These are phyloP conservation scores for Jasminum sambac DNA, from an alignment of 257 asterid genomes.

Conservation along the genomic window DNA sequence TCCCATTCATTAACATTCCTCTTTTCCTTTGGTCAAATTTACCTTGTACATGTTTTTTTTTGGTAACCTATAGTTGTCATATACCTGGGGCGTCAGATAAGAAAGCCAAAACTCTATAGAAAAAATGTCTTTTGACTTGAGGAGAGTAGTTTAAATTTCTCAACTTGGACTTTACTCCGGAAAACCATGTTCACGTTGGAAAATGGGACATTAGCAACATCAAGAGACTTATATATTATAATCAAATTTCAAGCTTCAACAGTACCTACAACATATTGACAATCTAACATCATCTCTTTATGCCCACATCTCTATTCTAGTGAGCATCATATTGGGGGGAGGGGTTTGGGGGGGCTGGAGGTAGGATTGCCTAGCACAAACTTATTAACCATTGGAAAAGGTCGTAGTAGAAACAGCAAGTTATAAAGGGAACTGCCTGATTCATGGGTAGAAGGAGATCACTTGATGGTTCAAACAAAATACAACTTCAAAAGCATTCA, in stretches of 20 bases:
- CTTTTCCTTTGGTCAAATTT: not conserved
- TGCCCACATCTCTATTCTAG: not conserved
- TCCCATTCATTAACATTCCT: not conserved
- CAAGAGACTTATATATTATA: not conserved
- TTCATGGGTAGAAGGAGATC: slow-evolving; percentile 4
- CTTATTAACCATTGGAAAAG: not conserved
- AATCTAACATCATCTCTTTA: not conserved
- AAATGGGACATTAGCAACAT: not conserved
- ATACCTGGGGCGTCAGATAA: too few relatives aligned
- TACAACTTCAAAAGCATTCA: slow-evolving; percentile 19
- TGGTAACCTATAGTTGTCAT: too few relatives aligned
- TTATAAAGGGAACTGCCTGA: slow-evolving; percentile 11
- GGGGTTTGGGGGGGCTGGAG: too few relatives aligned
- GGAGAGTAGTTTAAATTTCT: too few relatives aligned
- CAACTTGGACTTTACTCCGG: not conserved
- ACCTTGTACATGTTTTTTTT: not conserved
- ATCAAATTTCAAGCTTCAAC: not conserved
- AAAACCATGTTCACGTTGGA: not conserved
- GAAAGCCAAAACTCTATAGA: too few relatives aligned
- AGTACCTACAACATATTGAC: not conserved
- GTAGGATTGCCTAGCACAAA: not conserved
- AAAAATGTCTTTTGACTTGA: too few relatives aligned
- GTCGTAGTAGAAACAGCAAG: not conserved
- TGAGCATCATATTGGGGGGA: not conserved
- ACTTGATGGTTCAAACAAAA: not conserved